Base-by-base conservation (phyloP, 2,329 filamentous ascomycete genomes). In the Arthrobotrys sphaeroides region DNA sequence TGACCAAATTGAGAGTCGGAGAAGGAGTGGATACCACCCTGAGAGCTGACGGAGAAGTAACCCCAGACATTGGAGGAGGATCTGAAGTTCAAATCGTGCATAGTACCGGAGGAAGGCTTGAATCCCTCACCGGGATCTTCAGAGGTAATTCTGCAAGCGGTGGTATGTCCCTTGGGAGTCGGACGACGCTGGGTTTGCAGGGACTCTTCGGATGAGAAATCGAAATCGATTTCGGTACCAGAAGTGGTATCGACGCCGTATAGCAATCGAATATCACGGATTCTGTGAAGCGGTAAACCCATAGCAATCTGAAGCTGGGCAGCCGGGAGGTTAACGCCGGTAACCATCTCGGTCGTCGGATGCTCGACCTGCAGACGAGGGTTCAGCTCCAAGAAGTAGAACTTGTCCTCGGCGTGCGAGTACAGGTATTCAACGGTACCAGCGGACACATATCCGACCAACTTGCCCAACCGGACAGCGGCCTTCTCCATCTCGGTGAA, bases 361-460 rank as follows among this genome's bases (percentile, higher is more conserved):
- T 99, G 95, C 88, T 99, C 95, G 84, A 99, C 95, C 85, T 99
- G 95, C 66, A 99, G 91, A 92, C 95, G 93, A 57, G 95, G 95
- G 86, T 99, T 99, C 82, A 99, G 85, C 85, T 99, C 95, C 78
- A 99, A 86, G 86, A 99, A 99, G 88, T 98, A 99, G 86, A 99
- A 99, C 84, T 97, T 95, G 87, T 98, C 93, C 80, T 99, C 95
- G 16, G 93, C 86, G 84, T 99, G 93, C 43, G 95, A 99, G 87
- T 99, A 99, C 55, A 99, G 89, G 83, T 99, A 99, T 85, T 99
- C 95, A 75, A 99, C 96, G 31, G 95, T 99, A 87, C 95, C 95
- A 20, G 95, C 95, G 12, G 95, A 99, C 80, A 99, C 96, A 85
- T 99, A 99, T 80, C 95, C 95, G 82, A 99, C 95, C 42, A 99